Percentiles rank a stretch among this genome's conserved stretches.
These are phyloP conservation scores for Cutaneotrichosporon cutaneum DNA, from an alignment of 1,284 basidiomycete species.

Conservation along the genomic window DNA sequence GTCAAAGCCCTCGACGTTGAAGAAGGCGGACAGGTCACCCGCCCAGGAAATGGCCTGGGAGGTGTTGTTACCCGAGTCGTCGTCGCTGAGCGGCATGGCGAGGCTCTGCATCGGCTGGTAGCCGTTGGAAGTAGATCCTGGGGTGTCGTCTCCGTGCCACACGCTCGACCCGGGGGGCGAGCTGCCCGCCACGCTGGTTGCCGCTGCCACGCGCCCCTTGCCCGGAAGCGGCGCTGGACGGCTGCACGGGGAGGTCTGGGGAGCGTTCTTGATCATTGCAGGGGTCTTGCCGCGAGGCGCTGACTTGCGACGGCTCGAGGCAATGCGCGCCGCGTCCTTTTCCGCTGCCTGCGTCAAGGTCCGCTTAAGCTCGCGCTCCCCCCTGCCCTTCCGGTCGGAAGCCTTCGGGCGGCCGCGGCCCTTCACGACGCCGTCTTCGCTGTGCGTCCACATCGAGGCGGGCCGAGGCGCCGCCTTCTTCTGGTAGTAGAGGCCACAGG, in stretches of 20 bases:
- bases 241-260: conserved; percentile 38
- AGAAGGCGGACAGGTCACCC: conserved; percentile 43
- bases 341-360: conserved; percentile 45
- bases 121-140: conserved; percentile 7
- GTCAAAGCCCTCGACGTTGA: conserved; percentile 43
- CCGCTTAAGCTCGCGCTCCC: conserved; percentile 34
- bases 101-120: conserved; percentile 29
- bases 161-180: conserved; percentile 31
- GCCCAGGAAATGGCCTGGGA: conserved; percentile 23
- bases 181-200: conserved; percentile 26
- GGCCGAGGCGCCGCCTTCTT: conserved; percentile 47
- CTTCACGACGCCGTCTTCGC: conserved; percentile 31
- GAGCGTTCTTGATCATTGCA: conserved; percentile 24
- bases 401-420: conserved; percentile 12
- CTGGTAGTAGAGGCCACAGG: conserved; percentile 53
- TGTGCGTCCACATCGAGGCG: conserved; percentile 40
- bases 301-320: conserved; percentile 17
- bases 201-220: conserved; percentile 1
- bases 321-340: conserved; percentile 43
- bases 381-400: conserved; percentile 14
- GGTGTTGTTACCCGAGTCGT: conserved; percentile 20
- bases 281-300: conserved; percentile 14
- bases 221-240: background rate
- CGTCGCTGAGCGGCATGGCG: conserved; percentile 47
- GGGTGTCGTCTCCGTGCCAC: conserved; percentile 13